Evolutionary conservation across 1,284 basidiomycete genomes (phyloP).

Genomic region (Microbotryum violaceum): DNA sequence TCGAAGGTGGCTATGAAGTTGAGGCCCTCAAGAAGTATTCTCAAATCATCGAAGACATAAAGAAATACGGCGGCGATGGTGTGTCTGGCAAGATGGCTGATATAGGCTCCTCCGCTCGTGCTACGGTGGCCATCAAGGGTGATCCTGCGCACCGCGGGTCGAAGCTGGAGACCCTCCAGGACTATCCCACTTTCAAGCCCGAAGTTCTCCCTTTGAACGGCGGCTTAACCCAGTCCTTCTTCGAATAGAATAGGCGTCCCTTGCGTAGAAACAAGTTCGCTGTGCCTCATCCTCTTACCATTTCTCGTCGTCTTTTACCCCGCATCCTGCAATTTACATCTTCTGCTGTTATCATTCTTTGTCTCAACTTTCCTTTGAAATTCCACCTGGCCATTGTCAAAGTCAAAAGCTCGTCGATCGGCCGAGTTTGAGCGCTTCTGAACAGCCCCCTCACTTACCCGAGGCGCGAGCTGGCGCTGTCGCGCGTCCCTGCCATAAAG

Average conservation of each 20-base stretch:
- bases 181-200: neutral
- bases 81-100: constrained; percentile 25
- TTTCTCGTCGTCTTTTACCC: too few relatives aligned
- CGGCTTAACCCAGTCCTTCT: neutral
- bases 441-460: too few relatives aligned
- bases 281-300: too few relatives aligned
- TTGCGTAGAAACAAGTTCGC: too few relatives aligned
- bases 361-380: too few relatives aligned
- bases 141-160: constrained; percentile 9
- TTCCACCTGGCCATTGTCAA: too few relatives aligned
- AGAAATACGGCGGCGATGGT: constrained; percentile 20
- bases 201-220: neutral
- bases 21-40: constrained; percentile 32
- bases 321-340: too few relatives aligned
- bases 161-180: constrained; percentile 1
- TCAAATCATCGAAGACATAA: constrained; percentile 20
- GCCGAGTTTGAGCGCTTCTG: too few relatives aligned
- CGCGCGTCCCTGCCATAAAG: too few relatives aligned
- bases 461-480: too few relatives aligned
- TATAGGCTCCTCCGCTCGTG: neutral
- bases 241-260: neutral
- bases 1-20: constrained; percentile 57
- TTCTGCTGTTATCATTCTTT: too few relatives aligned
- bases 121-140: constrained; percentile 22
- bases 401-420: too few relatives aligned